Conservation (phyloP, 805 yeast species). For the Yarrowia sp. region DNA sequence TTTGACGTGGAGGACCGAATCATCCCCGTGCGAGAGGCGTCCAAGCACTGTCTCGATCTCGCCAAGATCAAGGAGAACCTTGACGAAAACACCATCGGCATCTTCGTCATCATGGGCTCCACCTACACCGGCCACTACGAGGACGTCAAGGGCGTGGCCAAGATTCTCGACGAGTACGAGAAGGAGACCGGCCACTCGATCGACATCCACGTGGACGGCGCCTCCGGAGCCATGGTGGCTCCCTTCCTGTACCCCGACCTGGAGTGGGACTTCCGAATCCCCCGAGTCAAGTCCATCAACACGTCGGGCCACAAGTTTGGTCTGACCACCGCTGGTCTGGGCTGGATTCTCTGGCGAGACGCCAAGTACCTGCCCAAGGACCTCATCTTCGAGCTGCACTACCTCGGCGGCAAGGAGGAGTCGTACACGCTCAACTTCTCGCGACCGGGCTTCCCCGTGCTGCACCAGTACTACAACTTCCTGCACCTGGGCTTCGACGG, state of each 20-base stretch:
- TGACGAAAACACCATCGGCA: constrained; percentile 93
- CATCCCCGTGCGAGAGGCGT: constrained; percentile 66
- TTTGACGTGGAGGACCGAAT: constrained; percentile 88
- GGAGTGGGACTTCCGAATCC: constrained; percentile 82
- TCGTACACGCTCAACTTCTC: constrained; percentile 87
- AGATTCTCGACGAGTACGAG: constrained; percentile 74
- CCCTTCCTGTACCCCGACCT: constrained; percentile 80
- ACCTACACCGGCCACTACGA: constrained; percentile 95
- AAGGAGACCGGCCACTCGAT: constrained; percentile 68
- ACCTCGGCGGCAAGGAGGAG: constrained; percentile 88
- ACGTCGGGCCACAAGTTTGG: constrained; percentile 95
- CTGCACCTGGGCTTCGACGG: constrained; percentile 75
- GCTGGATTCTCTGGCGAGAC: constrained; percentile 89
- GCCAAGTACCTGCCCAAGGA: constrained; percentile 68
- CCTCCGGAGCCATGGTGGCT: constrained; percentile 88
- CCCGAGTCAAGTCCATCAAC: constrained; percentile 83
- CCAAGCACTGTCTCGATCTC: constrained; percentile 70
- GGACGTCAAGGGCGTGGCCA: constrained; percentile 65
- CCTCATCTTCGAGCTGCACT: constrained; percentile 77
- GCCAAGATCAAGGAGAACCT: constrained; percentile 64
- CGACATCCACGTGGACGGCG: constrained; percentile 94
- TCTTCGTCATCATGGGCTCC: constrained; percentile 86
- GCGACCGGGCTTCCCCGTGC: constrained; percentile 89
- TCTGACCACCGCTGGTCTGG: constrained; percentile 85
- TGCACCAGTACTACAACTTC: constrained; percentile 86